These are phyloP conservation scores for Biscutella laevigata DNA, from an alignment of 441 rosid genomes.

Conservation along the genomic window DNA sequence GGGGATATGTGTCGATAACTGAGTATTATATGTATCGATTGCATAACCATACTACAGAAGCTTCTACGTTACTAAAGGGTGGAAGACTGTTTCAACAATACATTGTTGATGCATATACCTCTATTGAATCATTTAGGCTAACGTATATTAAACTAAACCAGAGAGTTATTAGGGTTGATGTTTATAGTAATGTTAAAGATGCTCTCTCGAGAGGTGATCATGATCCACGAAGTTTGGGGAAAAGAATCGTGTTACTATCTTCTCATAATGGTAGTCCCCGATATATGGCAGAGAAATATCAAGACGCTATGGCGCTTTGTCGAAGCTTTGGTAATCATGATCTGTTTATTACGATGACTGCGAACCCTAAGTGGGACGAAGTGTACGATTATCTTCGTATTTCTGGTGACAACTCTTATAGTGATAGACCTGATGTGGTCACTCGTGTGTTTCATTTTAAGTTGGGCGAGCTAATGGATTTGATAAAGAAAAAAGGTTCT, in stretches of 20 bases:
- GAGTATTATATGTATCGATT: not conserved
- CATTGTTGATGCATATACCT: not conserved
- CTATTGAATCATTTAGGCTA: not conserved
- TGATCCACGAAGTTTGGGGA: not conserved
- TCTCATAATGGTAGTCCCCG: not conserved
- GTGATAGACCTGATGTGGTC: not conserved
- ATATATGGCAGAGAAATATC: not conserved
- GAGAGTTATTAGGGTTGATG: not conserved
- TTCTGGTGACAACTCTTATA: not conserved
- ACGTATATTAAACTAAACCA: not conserved
- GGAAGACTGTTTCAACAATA: not conserved
- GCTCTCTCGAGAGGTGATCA: not conserved
- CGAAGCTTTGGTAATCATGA: not conserved
- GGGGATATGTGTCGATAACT: too few species aligned
- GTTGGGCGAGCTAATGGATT: not conserved
- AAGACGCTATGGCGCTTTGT: not conserved
- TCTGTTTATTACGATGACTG: not conserved
- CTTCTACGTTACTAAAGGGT: not conserved
- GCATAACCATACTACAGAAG: not conserved
- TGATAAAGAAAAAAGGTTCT: not conserved
- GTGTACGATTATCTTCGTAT: not conserved
- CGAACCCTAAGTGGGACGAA: not conserved
- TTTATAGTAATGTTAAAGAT: not conserved
- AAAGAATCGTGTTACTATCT: not conserved
- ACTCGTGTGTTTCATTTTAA: not conserved